These are phyloP conservation scores for Schizochytrium sp. DNA, from an alignment of 108 stramenopile genomes.

Conservation along the genomic window DNA sequence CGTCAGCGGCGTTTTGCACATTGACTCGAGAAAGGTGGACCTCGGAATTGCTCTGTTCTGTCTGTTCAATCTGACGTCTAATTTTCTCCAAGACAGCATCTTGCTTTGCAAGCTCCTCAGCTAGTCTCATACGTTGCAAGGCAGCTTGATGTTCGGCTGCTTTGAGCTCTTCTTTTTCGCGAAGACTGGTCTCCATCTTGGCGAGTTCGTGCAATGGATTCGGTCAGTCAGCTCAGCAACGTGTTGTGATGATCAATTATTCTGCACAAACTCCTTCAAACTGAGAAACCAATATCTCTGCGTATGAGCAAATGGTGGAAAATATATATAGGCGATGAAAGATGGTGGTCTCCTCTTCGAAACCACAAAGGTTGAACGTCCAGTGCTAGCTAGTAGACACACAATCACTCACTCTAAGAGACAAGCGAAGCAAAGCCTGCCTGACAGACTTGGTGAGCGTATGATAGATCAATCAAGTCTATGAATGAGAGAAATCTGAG, in stretches of 20 bases:
- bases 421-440: neutral
- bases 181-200: neutral
- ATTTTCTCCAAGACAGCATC: neutral
- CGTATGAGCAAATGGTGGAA: neutral
- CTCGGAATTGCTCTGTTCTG: neutral
- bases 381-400: neutral
- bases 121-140: neutral
- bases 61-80: neutral
- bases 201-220: too few relatives aligned
- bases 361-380: neutral
- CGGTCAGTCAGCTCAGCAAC: too few relatives aligned
- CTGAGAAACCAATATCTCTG: neutral
- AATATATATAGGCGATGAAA: neutral
- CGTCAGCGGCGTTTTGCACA: neutral
- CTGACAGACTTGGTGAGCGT: neutral
- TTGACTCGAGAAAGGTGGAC: neutral
- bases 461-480: neutral
- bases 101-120: conserved; percentile 8
- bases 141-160: neutral
- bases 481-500: neutral
- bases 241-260: too few relatives aligned
- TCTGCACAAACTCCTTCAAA: neutral
- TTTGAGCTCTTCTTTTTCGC: neutral
- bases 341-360: neutral
- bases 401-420: neutral